A percentile compares a stretch with the other conserved stretches of the same genome.
Evolutionary conservation across 2,329 filamentous ascomycete genomes (phyloP).

Genomic region (Pseudonectria buxi): DNA sequence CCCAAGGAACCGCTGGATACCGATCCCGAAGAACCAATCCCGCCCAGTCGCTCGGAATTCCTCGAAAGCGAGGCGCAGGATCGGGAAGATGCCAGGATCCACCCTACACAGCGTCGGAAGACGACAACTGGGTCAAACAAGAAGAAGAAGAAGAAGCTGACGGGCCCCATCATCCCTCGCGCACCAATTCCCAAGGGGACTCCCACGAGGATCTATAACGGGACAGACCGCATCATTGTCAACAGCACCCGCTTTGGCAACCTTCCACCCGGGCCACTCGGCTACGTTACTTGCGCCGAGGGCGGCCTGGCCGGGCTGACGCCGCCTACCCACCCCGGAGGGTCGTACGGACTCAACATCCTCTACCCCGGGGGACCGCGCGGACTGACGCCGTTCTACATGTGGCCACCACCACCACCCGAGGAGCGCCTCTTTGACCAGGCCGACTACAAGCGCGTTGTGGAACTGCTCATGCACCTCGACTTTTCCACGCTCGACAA

Average conservation of each 20-base stretch:
- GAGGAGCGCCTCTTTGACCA: conserved; percentile 59
- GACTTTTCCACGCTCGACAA: conserved; percentile 64
- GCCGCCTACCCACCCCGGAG: too few species aligned
- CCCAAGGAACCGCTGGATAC: conserved; percentile 11
- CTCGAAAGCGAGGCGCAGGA: conserved; percentile 23
- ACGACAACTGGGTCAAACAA: conserved; percentile 8
- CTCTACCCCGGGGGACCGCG: conserved; percentile 44
- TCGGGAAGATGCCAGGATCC: conserved; percentile 24
- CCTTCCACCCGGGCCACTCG: too few species aligned
- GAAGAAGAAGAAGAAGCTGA: conserved; percentile 40
- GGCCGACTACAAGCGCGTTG: conserved; percentile 57
- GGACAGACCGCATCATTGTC: too few species aligned
- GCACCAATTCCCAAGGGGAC: conserved; percentile 61
- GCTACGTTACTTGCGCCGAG: too few species aligned
- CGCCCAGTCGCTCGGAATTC: conserved; percentile 15
- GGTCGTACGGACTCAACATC: too few species aligned
- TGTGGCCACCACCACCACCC: conserved; percentile 56
- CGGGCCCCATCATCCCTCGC: conserved; percentile 56
- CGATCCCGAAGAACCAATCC: too few species aligned
- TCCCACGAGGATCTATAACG: too few species aligned
- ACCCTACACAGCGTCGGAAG: conserved; percentile 21
- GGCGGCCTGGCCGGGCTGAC: too few species aligned
- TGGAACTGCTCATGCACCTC: conserved; percentile 64
- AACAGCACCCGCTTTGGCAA: too few species aligned
- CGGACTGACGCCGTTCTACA: conserved; percentile 54